phyloP scores from a whole-genome alignment of 345 rosid genomes.

The Camelina hispida region DNA sequence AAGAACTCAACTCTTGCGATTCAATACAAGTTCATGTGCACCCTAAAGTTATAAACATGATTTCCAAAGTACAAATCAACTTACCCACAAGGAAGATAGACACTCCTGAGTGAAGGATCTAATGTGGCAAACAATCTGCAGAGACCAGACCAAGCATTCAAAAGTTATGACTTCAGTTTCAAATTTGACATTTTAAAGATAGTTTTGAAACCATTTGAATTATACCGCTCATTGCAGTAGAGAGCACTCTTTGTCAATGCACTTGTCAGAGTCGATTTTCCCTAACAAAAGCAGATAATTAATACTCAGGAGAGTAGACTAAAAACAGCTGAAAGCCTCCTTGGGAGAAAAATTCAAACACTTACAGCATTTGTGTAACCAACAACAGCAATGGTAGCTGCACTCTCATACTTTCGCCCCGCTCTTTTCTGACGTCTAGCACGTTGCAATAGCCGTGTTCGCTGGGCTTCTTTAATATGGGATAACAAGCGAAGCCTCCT shows the following conservation, averaged over 20 bases:
- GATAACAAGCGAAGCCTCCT: constrained; percentile 64
- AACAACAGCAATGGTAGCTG: constrained; percentile 88
- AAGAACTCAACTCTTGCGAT: constrained; percentile 21
- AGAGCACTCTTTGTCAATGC: constrained; percentile 72
- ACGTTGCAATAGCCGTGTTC: constrained; percentile 86
- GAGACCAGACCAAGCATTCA: constrained; percentile 23
- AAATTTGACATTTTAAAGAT: constrained; percentile 27
- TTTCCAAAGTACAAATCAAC: constrained; percentile 15
- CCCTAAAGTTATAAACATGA: background rate
- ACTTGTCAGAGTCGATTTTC: constrained; percentile 86
- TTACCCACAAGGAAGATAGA: constrained; percentile 80
- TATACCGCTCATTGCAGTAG: constrained; percentile 83
- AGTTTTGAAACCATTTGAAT: constrained; percentile 18
- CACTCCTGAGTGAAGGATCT: constrained; percentile 76
- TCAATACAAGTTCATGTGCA: constrained; percentile 16
- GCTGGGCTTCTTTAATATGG: constrained; percentile 83
- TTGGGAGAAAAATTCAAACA: constrained; percentile 30
- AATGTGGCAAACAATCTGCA: constrained; percentile 85
- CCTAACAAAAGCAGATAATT: constrained; percentile 51
- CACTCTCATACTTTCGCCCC: constrained; percentile 52
- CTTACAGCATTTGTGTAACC: constrained; percentile 98
- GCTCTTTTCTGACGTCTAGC: constrained; percentile 74
- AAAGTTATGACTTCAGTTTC: background rate
- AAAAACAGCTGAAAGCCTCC: constrained; percentile 16
- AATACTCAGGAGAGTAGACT: background rate